phyloP scores from a whole-genome alignment of 768 basidiomycete species.

The Trametes coccinea region DNA sequence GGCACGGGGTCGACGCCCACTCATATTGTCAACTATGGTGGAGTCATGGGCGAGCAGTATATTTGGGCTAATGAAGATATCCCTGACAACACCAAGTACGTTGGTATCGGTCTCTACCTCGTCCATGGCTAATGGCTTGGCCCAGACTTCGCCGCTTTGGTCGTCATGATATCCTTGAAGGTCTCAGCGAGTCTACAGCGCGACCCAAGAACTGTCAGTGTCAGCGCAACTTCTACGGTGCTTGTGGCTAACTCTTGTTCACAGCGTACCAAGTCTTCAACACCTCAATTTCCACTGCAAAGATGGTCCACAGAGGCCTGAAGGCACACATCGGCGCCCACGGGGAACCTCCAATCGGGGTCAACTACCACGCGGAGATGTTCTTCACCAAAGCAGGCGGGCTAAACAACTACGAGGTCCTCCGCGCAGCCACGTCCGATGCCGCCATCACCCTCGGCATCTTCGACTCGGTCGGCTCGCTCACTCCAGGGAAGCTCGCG shows the following conservation, averaged over 20 bases:
- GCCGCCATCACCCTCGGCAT: slow-evolving; percentile 69
- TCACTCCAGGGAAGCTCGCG: slow-evolving; percentile 66
- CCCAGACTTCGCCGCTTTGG: slow-evolving; percentile 61
- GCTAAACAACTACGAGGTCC: slow-evolving; percentile 67
- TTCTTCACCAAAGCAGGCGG: slow-evolving; percentile 63
- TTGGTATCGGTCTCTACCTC: neutral
- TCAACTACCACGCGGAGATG: slow-evolving; percentile 81
- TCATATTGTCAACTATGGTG: slow-evolving; percentile 79
- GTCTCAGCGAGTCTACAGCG: slow-evolving; percentile 57
- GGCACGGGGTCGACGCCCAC: slow-evolving; percentile 76
- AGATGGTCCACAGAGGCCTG: slow-evolving; percentile 66
- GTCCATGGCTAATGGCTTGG: neutral
- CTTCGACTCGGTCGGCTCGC: slow-evolving; percentile 58
- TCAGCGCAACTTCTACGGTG: neutral
- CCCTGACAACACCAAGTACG: slow-evolving; percentile 68
- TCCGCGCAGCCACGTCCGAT: slow-evolving; percentile 66
- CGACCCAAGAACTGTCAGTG: slow-evolving; percentile 59
- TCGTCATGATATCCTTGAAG: slow-evolving; percentile 64
- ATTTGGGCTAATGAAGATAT: slow-evolving; percentile 67
- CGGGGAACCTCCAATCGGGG: slow-evolving; percentile 66
- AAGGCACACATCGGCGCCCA: slow-evolving; percentile 71
- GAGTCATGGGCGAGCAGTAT: slow-evolving; percentile 62
- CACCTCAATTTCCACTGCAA: slow-evolving; percentile 64
- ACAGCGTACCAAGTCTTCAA: slow-evolving; percentile 68
- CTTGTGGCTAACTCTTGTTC: neutral